Evolutionary conservation across 2,329 filamentous ascomycete species (phyloP).

Genomic region (Didymellaceae sp.): DNA sequence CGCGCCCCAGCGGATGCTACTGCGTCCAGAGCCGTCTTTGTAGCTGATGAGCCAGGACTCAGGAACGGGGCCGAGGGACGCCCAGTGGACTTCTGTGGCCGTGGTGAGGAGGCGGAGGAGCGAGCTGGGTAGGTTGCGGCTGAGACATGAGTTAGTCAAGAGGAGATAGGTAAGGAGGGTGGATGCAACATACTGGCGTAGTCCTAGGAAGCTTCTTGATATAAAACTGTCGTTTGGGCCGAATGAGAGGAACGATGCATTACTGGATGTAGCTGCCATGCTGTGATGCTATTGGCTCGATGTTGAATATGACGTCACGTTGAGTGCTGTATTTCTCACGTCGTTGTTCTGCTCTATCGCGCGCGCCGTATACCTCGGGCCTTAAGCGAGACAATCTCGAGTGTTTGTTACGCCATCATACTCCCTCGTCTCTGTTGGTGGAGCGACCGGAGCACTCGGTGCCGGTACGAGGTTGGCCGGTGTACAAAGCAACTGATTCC

Average conservation of each 20-base stretch:
- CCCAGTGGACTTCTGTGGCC: conserved; percentile 42
- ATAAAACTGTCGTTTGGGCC: conserved; percentile 44
- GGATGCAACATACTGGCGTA: conserved; percentile 38
- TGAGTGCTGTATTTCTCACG: too few species aligned
- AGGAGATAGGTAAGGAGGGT: not conserved
- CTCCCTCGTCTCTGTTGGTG: conserved; percentile 7
- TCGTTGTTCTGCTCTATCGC: not conserved
- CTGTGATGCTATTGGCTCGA: conserved; percentile 35
- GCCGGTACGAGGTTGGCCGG: conserved; percentile 7
- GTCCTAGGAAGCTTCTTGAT: conserved; percentile 38
- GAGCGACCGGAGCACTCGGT: conserved; percentile 14
- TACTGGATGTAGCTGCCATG: conserved; percentile 35
- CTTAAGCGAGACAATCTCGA: not conserved
- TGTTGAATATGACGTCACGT: conserved; percentile 36
- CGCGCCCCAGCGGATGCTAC: conserved; percentile 40
- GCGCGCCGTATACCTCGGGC: not conserved
- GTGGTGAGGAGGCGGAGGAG: conserved; percentile 38
- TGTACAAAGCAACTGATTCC: conserved; percentile 26
- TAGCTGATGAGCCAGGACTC: conserved; percentile 46
- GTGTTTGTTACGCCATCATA: not conserved
- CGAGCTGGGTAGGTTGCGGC: conserved; percentile 38
- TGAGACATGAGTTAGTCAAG: conserved; percentile 7
- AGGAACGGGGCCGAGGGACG: conserved; percentile 33
- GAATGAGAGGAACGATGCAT: conserved; percentile 44
- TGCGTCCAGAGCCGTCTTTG: conserved; percentile 34